Base-by-base conservation (phyloP, 768 basidiomycete species). In the Paxillus ammoniavirescens region DNA sequence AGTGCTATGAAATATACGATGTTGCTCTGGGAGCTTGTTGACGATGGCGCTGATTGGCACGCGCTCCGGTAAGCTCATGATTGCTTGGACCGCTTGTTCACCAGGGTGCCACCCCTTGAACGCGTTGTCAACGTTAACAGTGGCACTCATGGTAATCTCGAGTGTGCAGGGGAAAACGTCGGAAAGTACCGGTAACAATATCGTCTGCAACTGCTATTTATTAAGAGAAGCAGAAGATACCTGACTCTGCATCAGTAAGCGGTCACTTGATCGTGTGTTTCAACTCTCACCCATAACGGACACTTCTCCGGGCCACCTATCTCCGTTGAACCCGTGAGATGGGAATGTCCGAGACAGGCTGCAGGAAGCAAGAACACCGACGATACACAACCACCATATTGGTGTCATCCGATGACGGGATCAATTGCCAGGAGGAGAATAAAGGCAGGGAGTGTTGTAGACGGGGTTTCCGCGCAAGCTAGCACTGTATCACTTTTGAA, bases 21-120 rank as follows among this genome's bases (percentile, higher is more conserved):
- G 70, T 23, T 70, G 68, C 14, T 67, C 65, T 8, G 69, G 65
- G 28, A 71, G 57, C 12, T 53, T 59, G 45, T 56, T 58, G 18
- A 58, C 57, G 35, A 71, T 63, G 2, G 61, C 61, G 18, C 45
- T 57, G 47, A 69, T 45, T 1, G 65, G 53, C 10, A 71, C 65
- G 5, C 61, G 55, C 26, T 58, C 60, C 2, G 62, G 61, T 10
- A 69, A 54, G 21, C 56, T 50, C 43, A 70, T 58, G 36, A 66
- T 57, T 30, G 41, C 52, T 42, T 71, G 69, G 43, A 71, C 52
- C 12, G 62, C 55, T 9, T 52, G 59, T 52, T 71, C 70, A 2
- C 69, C 69, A 1, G 68, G 61, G 47, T 81, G 80, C 79, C 78
- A 80, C 38, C 76, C 78, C 12, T 70, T 70, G 45, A 67, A 62